Base-by-base conservation (phyloP, 176 grass and related monocot genomes). In the Carex pumila region DNA sequence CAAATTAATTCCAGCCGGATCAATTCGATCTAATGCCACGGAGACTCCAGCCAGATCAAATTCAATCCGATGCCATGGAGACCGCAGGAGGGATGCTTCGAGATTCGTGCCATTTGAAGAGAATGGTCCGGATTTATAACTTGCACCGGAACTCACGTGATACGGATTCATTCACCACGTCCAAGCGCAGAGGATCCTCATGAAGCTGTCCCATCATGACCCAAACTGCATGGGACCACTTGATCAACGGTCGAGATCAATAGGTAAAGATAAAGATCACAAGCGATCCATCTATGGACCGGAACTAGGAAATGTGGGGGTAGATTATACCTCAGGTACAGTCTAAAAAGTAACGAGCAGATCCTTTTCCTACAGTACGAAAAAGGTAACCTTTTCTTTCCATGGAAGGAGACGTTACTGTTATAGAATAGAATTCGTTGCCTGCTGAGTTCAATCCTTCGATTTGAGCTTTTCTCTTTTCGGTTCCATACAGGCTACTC, bases 351-450 rank as follows among this genome's bases (percentile, higher is more conserved):
- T 58, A 25, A 84, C 18, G 8, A 32, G 29, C 56, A 62, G 75
- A 85, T 85, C 71, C 84, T 85, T 85, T 85, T 79, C 84, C 71
- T 78, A 78, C 71, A 65, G 34, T 79, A 1, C 32, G 0, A 72
- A 65, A 25, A 63, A 64, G 67, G 83, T 17, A 15, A 55, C 52
- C 53, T 85, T 49, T 78, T 55, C 65, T 77, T 85, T 61, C 30
- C 68, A 47, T 61, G 64, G 64, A 78, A 32, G 65, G 59, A 47
- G 70, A 60, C 56, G 83, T 75, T 78, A 59, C 68, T 85, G 83
- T 58, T 63, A 7, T 63, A 61, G 18, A 47, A 7, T 63, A 61
- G 18, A 61, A 85, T 78, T 62, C 41, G 29, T 78, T 77, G 30
- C 65, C 39, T 57, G 25, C 8, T 78, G 52, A 37, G n/a, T 34